Base-by-base conservation (phyloP, 306 rosid genomes). In the Carpinus viminea region DNA sequence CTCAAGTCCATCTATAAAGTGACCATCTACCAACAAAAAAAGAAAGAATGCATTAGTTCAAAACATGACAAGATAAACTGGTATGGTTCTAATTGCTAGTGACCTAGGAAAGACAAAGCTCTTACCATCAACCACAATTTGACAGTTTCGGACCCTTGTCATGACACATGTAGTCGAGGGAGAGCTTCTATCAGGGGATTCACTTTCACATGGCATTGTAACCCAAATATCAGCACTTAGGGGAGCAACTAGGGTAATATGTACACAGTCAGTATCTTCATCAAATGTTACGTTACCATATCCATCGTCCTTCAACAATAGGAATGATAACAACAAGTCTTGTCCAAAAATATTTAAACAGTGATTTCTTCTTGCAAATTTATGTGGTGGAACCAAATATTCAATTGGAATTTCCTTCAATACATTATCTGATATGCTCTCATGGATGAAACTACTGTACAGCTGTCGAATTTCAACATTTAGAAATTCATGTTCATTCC, bases 221-320 rank as follows among this genome's bases (percentile, higher is more conserved):
- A 92, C 92, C 97, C 98, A 94, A 80, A 94, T 70, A 79, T 94
- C 95, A 57, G 88, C 98, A 79, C 87, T 85, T 76, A 91, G 38
- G 70, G 91, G 85, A 60, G 88, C 89, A 86, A 94, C 68, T 78
- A 94, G 74, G 56, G 88, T 55, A 80, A 75, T 72, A 64, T 57
- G 53, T 68, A 74, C 82, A 83, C 78, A 88, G 56, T 73, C 84
- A 0, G 86, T 65, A 82, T 80, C 80, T 65, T 68, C 74, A 70
- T 74, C 88, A 15, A 79, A 70, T 70, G 77, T 81, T 72, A 74
- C 72, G 56, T 72, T 83, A 56, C 85, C 86, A 51, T 20, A 76
- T 61, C 79, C 83, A 79, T 91, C 87, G 70, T 78, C 86, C 83
- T 83, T 81, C 81, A 80, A 79, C 38, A 82, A 81, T 70, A 91